phyloP scores from a whole-genome alignment of 192 early-diverging fungal species.

The Backusella mclennaniae region DNA sequence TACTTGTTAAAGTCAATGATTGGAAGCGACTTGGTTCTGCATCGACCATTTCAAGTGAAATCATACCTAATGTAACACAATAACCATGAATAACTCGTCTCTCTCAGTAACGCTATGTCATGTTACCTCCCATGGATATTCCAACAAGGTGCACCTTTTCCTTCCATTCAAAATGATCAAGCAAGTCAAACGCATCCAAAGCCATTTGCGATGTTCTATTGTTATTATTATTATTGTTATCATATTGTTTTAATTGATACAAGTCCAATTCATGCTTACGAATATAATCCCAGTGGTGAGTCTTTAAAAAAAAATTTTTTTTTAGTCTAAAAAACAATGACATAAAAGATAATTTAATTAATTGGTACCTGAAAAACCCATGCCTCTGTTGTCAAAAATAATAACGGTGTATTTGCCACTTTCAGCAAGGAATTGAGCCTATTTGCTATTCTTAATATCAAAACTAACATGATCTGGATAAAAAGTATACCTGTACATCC shows the following conservation, averaged over 20 bases:
- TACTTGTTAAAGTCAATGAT: constrained; percentile 58
- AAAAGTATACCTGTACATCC: constrained; percentile 37
- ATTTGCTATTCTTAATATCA: constrained; percentile 4
- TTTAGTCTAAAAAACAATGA: background rate
- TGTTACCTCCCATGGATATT: constrained; percentile 66
- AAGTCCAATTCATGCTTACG: constrained; percentile 28
- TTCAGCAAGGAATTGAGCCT: constrained; percentile 64
- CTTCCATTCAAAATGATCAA: constrained; percentile 76
- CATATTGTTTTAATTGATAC: background rate
- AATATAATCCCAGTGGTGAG: constrained; percentile 52
- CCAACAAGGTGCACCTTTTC: constrained; percentile 73
- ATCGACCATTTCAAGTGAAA: constrained; percentile 68
- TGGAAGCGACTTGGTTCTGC: constrained; percentile 57
- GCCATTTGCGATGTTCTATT: constrained; percentile 77
- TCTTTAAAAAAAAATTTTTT: constrained; percentile 27
- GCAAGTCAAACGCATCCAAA: constrained; percentile 62
- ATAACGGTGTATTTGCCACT: constrained; percentile 68
- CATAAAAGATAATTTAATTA: background rate
- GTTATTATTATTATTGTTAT: background rate
- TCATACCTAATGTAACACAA: constrained; percentile 50
- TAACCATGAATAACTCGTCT: too few species aligned
- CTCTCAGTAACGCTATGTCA: background rate
- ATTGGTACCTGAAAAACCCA: constrained; percentile 55
- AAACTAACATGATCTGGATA: background rate
- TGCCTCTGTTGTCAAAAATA: constrained; percentile 86